Percentiles rank a stretch among this genome's conserved stretches.
Conservation (phyloP, 306 rosid genomes). For the Fragaria iinumae region DNA sequence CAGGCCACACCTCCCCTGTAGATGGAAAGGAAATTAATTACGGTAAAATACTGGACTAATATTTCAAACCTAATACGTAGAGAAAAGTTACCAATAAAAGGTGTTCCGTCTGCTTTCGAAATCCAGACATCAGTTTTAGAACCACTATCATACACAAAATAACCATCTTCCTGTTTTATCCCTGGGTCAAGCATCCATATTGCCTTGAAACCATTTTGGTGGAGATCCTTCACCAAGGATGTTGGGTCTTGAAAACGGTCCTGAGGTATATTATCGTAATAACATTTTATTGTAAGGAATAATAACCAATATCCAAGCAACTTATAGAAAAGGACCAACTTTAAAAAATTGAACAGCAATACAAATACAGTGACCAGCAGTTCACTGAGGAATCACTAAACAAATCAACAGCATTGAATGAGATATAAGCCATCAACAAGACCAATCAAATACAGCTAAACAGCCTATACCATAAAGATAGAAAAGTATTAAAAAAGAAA, state of each 20-base stretch:
- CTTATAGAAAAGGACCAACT: background rate
- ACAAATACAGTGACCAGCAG: background rate
- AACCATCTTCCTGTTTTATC: slow-evolving; percentile 77
- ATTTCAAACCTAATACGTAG: slow-evolving; percentile 8
- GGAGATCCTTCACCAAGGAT: slow-evolving; percentile 60
- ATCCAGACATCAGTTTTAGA: slow-evolving; percentile 73
- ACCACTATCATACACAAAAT: slow-evolving; percentile 74
- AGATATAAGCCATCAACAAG: background rate
- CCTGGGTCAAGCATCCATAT: slow-evolving; percentile 98
- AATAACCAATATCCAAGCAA: background rate
- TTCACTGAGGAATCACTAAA: background rate
- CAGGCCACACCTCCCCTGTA: slow-evolving; percentile 91
- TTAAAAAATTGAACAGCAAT: background rate
- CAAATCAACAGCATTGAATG: background rate
- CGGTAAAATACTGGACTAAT: slow-evolving; percentile 1
- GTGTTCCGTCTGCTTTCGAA: slow-evolving; percentile 64
- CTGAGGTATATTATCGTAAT: slow-evolving; percentile 45
- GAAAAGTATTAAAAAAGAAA: too few relatives aligned
- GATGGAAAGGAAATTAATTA: slow-evolving; percentile 26
- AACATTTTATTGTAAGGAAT: slow-evolving; percentile 15
- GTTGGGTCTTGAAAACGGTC: slow-evolving; percentile 70
- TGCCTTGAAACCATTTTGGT: slow-evolving; percentile 73
- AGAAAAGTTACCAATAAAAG: slow-evolving; percentile 56
- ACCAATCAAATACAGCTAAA: background rate
- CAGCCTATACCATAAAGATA: background rate